Evolutionary conservation across 2,329 filamentous ascomycete species (phyloP).

Genomic region (Colletotrichum incanum): DNA sequence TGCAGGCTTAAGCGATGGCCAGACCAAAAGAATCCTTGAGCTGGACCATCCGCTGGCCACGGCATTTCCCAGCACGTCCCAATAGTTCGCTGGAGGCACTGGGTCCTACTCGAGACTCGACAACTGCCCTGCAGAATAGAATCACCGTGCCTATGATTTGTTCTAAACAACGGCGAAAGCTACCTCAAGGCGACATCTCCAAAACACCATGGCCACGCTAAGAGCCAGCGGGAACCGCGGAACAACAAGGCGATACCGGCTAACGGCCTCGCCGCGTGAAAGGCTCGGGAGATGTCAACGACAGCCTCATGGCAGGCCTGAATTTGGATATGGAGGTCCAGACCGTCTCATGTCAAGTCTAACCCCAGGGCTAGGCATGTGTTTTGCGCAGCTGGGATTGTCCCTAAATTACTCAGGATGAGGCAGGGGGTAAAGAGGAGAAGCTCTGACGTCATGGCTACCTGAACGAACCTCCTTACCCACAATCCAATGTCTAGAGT

Average conservation of each 20-base stretch:
- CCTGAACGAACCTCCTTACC: conserved; percentile 34
- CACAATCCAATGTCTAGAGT: conserved; percentile 27
- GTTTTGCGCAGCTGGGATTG: conserved; percentile 21
- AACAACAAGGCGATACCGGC: neutral
- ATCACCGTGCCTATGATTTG: conserved; percentile 2
- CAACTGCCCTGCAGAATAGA: conserved; percentile 27
- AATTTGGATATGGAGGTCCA: conserved; percentile 11
- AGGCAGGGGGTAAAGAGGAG: conserved; percentile 22
- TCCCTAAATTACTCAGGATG: conserved; percentile 26
- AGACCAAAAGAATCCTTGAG: neutral
- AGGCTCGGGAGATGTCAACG: neutral
- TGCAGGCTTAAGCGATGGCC: conserved; percentile 28
- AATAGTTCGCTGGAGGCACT: conserved; percentile 40
- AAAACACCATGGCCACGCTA: neutral
- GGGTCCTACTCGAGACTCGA: conserved; percentile 17
- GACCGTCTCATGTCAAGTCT: conserved; percentile 33
- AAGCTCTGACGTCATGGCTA: conserved; percentile 34
- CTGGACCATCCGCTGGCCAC: conserved; percentile 7
- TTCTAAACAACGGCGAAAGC: neutral
- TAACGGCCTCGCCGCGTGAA: neutral
- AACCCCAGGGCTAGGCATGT: neutral
- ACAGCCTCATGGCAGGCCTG: conserved; percentile 14
- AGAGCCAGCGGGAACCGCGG: too few relatives aligned
- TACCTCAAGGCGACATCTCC: neutral
- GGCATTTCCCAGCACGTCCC: conserved; percentile 35